Base-by-base conservation (phyloP, 1,284 basidiomycete species). In the Ustanciosporium gigantosporum region DNA sequence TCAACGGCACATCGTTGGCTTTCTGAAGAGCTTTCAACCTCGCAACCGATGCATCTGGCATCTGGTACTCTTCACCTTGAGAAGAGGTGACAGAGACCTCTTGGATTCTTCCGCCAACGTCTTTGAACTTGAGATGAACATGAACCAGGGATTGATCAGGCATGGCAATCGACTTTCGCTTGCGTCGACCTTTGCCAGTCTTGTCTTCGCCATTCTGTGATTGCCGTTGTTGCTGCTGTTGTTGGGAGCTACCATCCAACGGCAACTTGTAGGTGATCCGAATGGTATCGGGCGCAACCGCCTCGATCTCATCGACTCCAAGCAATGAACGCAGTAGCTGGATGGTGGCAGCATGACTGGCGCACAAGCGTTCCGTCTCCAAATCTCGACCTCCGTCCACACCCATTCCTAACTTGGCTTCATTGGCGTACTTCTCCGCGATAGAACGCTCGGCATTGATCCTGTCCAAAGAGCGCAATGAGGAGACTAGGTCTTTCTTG, bases 381-480 rank as follows among this genome's bases (percentile, higher is more conserved):
- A 70, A 56, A 25, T 73, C 70, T 23, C 70, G 59, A 2, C 66
- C 66, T 17, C 66, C 60, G 24, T 68, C 66, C 17, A 61, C 57
- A 13, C 68, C 66, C 55, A 62, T 64, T 22, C 70, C 68, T 38
- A 68, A 46, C 60, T 59, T 57, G 31, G 66, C 70, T 32, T 73
- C 68, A 46, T 62, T 67, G 24, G 70, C 70, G 29, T 50, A 58
- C 47, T 68, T 70, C 40, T 73, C 70, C 1, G 68, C 70, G 15
- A 62, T 53, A 4, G 62, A 61, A 9, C 70, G 68, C 29, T 73
- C 70, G 31, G 58, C 55, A 35, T 65, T 65, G 45, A 73, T 67
- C 20, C 62, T 46, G 44, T 73, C 68, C 19, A 70, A 51, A n/a
- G 56, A 42, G 21, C 53, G 50, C 17, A 68, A 37, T 13, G 66